Base-by-base conservation (phyloP, 495 filamentous ascomycete genomes). In the Podospora sp. region DNA sequence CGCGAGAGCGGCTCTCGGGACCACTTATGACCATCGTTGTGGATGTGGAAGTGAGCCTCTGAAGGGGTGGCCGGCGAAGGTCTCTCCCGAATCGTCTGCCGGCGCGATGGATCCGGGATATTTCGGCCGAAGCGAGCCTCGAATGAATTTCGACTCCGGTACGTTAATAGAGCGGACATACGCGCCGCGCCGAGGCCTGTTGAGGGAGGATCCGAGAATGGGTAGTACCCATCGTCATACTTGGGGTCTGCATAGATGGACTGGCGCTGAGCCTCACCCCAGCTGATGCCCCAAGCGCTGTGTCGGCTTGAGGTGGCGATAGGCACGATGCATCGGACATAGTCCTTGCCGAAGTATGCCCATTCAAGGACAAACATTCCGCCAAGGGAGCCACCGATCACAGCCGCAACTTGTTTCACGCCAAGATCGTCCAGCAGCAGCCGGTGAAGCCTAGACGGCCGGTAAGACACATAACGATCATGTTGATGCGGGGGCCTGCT, bases 251-350 rank as follows among this genome's bases (percentile, higher is more conserved):
- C 92, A 79, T 97, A 99, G 75, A 99, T 99, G 83, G 92, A 96
- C 78, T 99, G 95, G 60, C 95, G 82, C 79, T 99, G 95, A 24
- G 95, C 94, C 78, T 99, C 95, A 51, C 95, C 94, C 95, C 95
- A 98, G 78, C 93, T 97, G 71, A 99, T 99, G 50, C 95, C 92
- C 95, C 95, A 99, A n/a, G 95, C 95, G 68, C 93, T 97, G 74
- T 98, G 95, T 12, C 92, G 87, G 60, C 92, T 92, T 6, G 94
- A 97, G 21, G 95, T 98, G 26, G 95, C 95, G 70, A 99, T 96
- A 3, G 95, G 92, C 27, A 98, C 90, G 75, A 99, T 92, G 51
- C 88, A 86, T 36, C 91, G 90, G 29, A 99, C 94, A 72, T 97
- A 97, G 70, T 96, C 91, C 75, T 91, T 91, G 65, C 95, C 95